phyloP scores from a whole-genome alignment of 2,329 filamentous ascomycete species.

The Coleophoma cylindrospora region DNA sequence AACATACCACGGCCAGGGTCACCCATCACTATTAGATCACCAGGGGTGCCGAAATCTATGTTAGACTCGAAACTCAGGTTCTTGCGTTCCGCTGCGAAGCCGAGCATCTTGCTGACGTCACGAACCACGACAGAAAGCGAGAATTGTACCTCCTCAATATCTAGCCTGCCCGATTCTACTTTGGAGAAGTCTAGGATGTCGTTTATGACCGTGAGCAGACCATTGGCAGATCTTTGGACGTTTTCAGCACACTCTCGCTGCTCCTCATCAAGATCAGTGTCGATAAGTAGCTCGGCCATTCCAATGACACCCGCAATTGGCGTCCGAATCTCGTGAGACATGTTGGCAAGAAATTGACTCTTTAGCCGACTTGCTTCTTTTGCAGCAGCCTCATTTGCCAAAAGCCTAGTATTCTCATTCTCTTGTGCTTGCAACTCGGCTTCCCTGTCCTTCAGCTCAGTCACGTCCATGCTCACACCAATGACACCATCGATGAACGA shows the following conservation, averaged over 20 bases:
- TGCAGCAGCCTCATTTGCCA: slow-evolving; percentile 72
- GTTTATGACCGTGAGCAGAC: slow-evolving; percentile 81
- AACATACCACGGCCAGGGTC: slow-evolving; percentile 61
- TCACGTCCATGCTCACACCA: slow-evolving; percentile 76
- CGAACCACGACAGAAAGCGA: slow-evolving; percentile 67
- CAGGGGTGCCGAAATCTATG: slow-evolving; percentile 51
- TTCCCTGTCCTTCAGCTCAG: slow-evolving; percentile 63
- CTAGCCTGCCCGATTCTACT: slow-evolving; percentile 70
- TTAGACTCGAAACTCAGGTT: slow-evolving; percentile 67
- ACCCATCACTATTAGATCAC: slow-evolving; percentile 74
- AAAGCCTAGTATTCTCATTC: slow-evolving; percentile 62
- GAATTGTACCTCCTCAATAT: slow-evolving; percentile 78
- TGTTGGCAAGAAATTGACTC: slow-evolving; percentile 74
- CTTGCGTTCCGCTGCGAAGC: slow-evolving; percentile 77
- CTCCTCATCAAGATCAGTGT: slow-evolving; percentile 63
- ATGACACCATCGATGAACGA: slow-evolving; percentile 65
- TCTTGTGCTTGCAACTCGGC: slow-evolving; percentile 58
- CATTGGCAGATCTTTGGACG: slow-evolving; percentile 75
- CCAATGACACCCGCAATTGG: slow-evolving; percentile 78
- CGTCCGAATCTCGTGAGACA: slow-evolving; percentile 76
- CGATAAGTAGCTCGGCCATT: slow-evolving; percentile 70
- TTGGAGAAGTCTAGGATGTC: slow-evolving; percentile 90
- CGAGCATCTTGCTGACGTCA: slow-evolving; percentile 83
- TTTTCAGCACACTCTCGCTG: slow-evolving; percentile 73
- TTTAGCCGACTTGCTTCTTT: slow-evolving; percentile 79